Conservation (phyloP, 179 eudicot species). For the Beta lomatogona region DNA sequence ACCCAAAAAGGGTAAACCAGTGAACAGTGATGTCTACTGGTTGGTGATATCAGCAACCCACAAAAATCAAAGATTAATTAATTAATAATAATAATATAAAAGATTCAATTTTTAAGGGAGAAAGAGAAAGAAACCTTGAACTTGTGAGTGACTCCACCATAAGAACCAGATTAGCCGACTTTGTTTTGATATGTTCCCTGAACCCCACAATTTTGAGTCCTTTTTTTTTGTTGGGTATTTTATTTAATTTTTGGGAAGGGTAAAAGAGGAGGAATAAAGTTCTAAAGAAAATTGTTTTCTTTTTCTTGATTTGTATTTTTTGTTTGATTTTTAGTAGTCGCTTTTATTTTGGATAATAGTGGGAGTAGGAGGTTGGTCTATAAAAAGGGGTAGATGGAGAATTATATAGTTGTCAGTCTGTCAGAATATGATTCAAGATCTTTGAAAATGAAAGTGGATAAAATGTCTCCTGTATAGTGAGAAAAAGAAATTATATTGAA, state of each 20-base stretch:
- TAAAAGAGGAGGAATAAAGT: not conserved
- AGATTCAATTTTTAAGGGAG: not conserved
- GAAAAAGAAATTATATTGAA: too few relatives aligned
- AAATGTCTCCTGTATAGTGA: not conserved
- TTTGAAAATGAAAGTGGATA: not conserved
- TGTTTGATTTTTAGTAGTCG: not conserved
- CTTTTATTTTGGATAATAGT: not conserved
- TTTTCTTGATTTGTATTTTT: not conserved
- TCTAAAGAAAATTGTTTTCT: too few relatives aligned
- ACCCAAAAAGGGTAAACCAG: not conserved
- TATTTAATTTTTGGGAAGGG: not conserved
- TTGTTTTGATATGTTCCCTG: not conserved
- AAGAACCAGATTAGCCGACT: not conserved
- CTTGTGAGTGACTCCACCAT: constrained; percentile 6
- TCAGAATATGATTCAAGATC: constrained; percentile 7
- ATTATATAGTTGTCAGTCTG: not conserved
- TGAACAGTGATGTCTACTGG: constrained; percentile 1
- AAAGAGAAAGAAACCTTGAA: constrained; percentile 26
- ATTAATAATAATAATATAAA: not conserved
- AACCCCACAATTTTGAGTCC: constrained; percentile 9
- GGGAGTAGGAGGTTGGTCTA: not conserved
- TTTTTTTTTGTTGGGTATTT: not conserved
- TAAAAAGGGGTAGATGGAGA: not conserved
- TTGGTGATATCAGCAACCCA: constrained; percentile 13
- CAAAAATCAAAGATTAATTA: not conserved